A percentile compares a stretch with the other conserved stretches of the same genome.
phyloP scores from a whole-genome alignment of 2,329 filamentous ascomycete genomes.

The Nannizziopsis barbatae region DNA sequence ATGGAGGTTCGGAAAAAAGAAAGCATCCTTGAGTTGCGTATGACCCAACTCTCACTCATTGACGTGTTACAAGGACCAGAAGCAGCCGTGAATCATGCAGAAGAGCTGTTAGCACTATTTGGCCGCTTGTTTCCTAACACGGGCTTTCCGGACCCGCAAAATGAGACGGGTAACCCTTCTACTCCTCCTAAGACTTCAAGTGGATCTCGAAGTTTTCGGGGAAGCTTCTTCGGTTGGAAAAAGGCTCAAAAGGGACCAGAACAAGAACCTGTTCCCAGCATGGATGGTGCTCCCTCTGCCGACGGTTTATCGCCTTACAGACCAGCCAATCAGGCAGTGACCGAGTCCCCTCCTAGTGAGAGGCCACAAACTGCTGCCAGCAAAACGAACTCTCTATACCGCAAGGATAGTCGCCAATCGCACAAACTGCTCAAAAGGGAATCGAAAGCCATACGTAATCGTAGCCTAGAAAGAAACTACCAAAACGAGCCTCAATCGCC shows the following conservation, averaged over 20 bases:
- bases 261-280: slow-evolving; percentile 29
- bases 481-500: background rate
- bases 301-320: slow-evolving; percentile 66
- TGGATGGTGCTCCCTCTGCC: slow-evolving; percentile 41
- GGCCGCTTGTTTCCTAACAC: slow-evolving; percentile 64
- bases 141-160: slow-evolving; percentile 27
- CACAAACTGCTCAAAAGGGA: slow-evolving; percentile 26
- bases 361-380: slow-evolving; percentile 15
- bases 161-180: slow-evolving; percentile 29
- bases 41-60: slow-evolving; percentile 78
- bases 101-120: slow-evolving; percentile 74
- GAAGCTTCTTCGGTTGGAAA: slow-evolving; percentile 66
- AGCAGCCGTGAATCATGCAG: slow-evolving; percentile 75
- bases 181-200: slow-evolving; percentile 57
- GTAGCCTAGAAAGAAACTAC: slow-evolving; percentile 16
- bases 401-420: slow-evolving; percentile 13
- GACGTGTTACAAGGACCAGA: slow-evolving; percentile 76
- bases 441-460: slow-evolving; percentile 20
- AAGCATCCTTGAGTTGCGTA: slow-evolving; percentile 82
- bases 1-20: slow-evolving; percentile 80
- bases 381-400: slow-evolving; percentile 23
- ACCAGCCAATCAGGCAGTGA: slow-evolving; percentile 18
- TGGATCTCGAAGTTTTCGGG: slow-evolving; percentile 55
- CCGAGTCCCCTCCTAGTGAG: slow-evolving; percentile 18
- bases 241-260: slow-evolving; percentile 37